Base-by-base conservation (phyloP, 805 yeast species). In the Zygotorulaspora chibaensis region DNA sequence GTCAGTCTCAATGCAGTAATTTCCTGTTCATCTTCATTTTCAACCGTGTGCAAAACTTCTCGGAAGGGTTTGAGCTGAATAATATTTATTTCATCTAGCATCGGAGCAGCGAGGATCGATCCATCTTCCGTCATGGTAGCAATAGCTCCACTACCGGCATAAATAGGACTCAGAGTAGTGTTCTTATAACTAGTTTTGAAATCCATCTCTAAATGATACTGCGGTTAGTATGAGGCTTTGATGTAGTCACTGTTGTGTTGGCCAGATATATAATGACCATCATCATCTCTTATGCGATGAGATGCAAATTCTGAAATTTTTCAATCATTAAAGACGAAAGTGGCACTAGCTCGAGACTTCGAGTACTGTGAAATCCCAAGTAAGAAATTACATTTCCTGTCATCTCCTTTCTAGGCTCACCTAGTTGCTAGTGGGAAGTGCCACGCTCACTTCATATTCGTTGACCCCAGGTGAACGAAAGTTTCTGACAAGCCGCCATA, bases 11-110 rank as follows among this genome's bases (percentile, higher is more conserved):
- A 64, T 5, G 86, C 81, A 0, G 97, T 87, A 38, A 93, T 72
- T 42, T 75, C 72, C 54, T 84, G 88, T 33, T 88, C 96, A 61
- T 91, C 80, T 50, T 74, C 97, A 27, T 96, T 96, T 47, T 83
- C 85, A 30, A 93, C 67, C 35, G 71, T 74, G 54, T 79, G 81
- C 5, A 87, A 46, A 10, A 53, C 42, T 27, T 36, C 40, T n/a
- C 48, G 55, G 2, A 48, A 44, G 15, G 84, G 75, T 6, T 61
- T 60, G 40, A 86, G 66, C 55, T 87, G 76, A 31, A 91, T 75
- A 23, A 93, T 72, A 37, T 85, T 76, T 2, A 88, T 77, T 54
- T 84, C 87, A 58, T 87, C 96, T 27, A 83, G 72, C 15, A 84
- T 75, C 1, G 96, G 84, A 1, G 96, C 84, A 8, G 95, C 96